Evolutionary conservation across 106 monocot species (phyloP), one percentile per base, ranked within the genome.

Genomic region (Dendrobium huoshanense): DNA sequence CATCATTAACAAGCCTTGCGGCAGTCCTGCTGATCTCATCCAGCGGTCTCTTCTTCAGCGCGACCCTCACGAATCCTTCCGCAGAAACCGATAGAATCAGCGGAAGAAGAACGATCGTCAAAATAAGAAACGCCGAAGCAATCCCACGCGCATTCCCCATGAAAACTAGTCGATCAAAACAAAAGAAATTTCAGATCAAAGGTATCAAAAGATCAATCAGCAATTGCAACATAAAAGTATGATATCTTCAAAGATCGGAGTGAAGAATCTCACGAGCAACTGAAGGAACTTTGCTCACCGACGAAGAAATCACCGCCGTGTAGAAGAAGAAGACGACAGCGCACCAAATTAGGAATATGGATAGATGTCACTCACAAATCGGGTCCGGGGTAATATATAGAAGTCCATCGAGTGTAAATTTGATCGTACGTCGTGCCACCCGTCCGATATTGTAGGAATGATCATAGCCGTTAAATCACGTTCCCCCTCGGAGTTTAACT

Each of bases 31-130:
- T 84, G 80, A 84, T 89, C 72, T 88, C 83, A 55, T 98, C 87
- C 55, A 90, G 56, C 20, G 94, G 83, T 37, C 61, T 88, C 84
- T 92, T 94, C 90, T 91, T 92, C 74, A 98, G 88, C 43, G 80
- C 81, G 68, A 98, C 81, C 82, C 92, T 84, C 70, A 91, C 73
- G 55, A 94, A 48, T 10, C 87, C 91, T 51, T 91, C 94, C 7
- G 89, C 87, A 16, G 89, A 84, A 4, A 79, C 81, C 42, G 88
- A 65, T 9, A 78, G 79, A 11, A 80, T 40, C 27, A 83, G n/a
- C 15, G 81, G 77, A 27, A 87, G 77, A 79, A 89, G 18, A 40
- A 92, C 61, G 4, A 92, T 11, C 19, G 82, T 68, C 19, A 89
- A 42, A 33, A 96, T 13, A 49, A 92, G 49, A 73, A 77, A 27